A percentile compares a stretch with the other conserved stretches of the same genome.
Evolutionary conservation across 805 yeast species (phyloP).

Genomic region (Ogataea populi-albae): DNA sequence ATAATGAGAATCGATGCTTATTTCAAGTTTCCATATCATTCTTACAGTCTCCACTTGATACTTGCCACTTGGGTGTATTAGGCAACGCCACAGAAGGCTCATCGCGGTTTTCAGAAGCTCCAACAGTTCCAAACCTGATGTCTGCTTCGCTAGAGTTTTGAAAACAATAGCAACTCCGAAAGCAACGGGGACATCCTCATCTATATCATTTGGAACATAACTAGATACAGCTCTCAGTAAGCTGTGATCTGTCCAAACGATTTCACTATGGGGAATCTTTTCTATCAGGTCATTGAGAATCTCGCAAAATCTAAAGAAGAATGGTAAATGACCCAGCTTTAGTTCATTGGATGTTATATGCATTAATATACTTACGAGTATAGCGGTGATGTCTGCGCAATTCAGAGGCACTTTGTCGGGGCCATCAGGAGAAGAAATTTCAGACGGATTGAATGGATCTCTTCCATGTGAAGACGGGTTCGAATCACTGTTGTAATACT

Average conservation of each 20-base stretch:
- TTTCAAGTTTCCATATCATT: conserved; percentile 58
- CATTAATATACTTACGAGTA: conserved; percentile 35
- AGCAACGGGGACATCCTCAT: conserved; percentile 30
- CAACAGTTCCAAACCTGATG: conserved; percentile 34
- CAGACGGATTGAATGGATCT: conserved; percentile 18
- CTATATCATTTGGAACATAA: conserved; percentile 12
- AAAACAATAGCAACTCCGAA: conserved; percentile 45
- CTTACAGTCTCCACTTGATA: conserved; percentile 71
- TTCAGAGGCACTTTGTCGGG: conserved; percentile 3
- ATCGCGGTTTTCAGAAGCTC: conserved; percentile 40
- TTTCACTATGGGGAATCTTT: conserved; percentile 41
- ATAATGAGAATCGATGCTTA: conserved; percentile 47
- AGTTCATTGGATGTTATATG: conserved; percentile 18
- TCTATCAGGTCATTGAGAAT: conserved; percentile 38
- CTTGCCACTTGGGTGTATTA: conserved; percentile 47
- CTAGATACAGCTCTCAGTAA: conserved; percentile 30
- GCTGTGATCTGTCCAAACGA: conserved; percentile 31
- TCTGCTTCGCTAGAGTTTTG: conserved; percentile 31
- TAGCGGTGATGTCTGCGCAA: conserved; percentile 42
- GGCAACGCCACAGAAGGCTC: conserved; percentile 52
- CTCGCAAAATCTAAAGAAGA: conserved; percentile 34
- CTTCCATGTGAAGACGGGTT: conserved; percentile 10
- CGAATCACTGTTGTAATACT: conserved; percentile 15
- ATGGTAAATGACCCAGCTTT: conserved; percentile 11
- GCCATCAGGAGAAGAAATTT: conserved; percentile 34